Evolutionary conservation across 192 early-diverging fungal species (phyloP).

Genomic region (Chytriomyces sp.): DNA sequence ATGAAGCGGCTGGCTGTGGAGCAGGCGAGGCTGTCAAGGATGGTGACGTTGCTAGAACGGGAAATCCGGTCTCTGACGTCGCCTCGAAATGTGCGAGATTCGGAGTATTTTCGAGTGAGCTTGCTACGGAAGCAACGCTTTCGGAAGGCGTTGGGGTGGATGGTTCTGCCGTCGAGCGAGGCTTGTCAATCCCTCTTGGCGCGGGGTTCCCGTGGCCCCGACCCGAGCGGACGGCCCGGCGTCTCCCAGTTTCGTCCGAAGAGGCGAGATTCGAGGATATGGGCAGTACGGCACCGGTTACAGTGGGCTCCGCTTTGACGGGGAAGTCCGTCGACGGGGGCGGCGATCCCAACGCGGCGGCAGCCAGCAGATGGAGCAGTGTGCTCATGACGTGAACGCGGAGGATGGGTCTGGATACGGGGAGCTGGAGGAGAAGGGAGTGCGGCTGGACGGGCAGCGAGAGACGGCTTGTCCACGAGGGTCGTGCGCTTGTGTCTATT

Average conservation of each 20-base stretch:
- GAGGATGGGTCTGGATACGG: background rate
- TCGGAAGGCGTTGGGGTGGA: no score
- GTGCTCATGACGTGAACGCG: background rate
- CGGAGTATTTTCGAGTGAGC: no score
- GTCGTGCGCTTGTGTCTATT: background rate
- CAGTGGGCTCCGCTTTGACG: background rate
- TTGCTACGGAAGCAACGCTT: no score
- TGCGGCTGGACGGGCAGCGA: background rate
- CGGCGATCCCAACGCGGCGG: background rate
- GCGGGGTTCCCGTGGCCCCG: background rate
- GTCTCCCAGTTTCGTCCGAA: background rate
- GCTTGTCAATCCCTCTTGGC: background rate
- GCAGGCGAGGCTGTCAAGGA: no score
- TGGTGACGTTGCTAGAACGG: no score
- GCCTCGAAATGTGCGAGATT: no score
- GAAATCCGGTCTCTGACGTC: no score
- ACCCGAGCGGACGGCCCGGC: background rate
- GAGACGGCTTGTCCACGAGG: background rate
- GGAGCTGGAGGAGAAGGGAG: background rate
- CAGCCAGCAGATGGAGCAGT: background rate
- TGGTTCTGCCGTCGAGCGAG: no score
- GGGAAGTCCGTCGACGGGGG: background rate
- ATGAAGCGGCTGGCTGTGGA: no score
- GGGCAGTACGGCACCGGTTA: background rate
- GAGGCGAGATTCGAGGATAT: background rate